phyloP scores from a whole-genome alignment of 148 eudicot species.

The Polygonum aviculare region DNA sequence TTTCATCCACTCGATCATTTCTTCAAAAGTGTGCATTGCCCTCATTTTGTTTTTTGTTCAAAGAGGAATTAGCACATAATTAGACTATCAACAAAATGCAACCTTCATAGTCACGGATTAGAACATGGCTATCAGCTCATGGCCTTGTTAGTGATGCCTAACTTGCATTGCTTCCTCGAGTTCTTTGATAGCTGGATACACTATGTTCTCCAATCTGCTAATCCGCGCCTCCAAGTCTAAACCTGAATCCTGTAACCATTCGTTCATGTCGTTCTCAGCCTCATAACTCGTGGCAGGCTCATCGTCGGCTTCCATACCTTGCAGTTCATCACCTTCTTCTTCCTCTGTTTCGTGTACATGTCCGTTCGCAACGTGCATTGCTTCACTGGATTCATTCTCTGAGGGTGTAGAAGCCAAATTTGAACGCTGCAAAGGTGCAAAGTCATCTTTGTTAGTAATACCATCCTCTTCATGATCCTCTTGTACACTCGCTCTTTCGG shows the following conservation, averaged over 20 bases:
- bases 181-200: neutral
- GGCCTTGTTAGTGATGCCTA: neutral
- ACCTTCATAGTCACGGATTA: neutral
- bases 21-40: neutral
- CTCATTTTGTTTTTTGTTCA: neutral
- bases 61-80: neutral
- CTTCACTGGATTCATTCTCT: neutral
- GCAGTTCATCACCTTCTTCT: neutral
- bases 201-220: neutral
- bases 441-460: neutral
- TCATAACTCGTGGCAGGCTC: conserved; percentile 1
- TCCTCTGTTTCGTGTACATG: neutral
- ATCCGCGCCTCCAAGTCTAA: conserved; percentile 1
- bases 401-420: neutral
- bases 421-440: neutral
- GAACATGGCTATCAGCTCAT: neutral
- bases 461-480: neutral
- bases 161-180: neutral
- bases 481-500: neutral
- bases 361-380: neutral
- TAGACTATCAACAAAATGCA: neutral
- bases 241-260: neutral
- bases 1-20: too few species aligned
- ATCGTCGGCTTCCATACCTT: neutral
- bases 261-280: neutral